Conservation (phyloP, 345 rosid species). For the Citrus maxima region DNA sequence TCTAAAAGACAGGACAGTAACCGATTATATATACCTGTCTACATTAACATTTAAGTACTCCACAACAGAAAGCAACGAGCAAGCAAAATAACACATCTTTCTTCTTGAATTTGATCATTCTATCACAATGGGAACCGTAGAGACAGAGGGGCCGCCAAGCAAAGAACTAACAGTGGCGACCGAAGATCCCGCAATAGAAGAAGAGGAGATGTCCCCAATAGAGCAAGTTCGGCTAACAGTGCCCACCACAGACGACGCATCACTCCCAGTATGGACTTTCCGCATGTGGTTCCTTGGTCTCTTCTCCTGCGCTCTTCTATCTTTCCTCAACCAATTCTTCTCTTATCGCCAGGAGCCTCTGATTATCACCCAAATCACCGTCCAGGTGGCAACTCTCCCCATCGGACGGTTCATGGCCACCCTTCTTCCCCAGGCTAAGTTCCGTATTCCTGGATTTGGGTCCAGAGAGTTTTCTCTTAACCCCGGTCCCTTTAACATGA, state of each 20-base stretch:
- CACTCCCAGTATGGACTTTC: slow-evolving; percentile 33
- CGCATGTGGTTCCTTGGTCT: slow-evolving; percentile 33
- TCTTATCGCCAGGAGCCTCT: slow-evolving; percentile 28
- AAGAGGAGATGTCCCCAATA: slow-evolving; percentile 18
- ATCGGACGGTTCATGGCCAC: slow-evolving; percentile 41
- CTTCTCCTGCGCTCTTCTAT: slow-evolving; percentile 22
- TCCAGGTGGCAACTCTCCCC: slow-evolving; percentile 34
- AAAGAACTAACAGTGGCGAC: neutral
- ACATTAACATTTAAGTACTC: neutral
- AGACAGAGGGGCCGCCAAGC: slow-evolving; percentile 7
- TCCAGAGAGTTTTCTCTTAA: slow-evolving; percentile 27
- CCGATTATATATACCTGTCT: too few species aligned
- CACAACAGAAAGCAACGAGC: neutral
- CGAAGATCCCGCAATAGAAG: neutral
- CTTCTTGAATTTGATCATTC: neutral
- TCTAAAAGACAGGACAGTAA: too few species aligned
- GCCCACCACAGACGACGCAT: slow-evolving; percentile 19
- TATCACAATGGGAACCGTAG: slow-evolving; percentile 16
- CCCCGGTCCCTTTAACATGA: slow-evolving; percentile 37
- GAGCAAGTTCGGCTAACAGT: slow-evolving; percentile 30
- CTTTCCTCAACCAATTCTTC: slow-evolving; percentile 31
- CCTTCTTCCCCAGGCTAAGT: slow-evolving; percentile 23
- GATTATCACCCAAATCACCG: slow-evolving; percentile 23
- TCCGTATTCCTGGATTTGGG: slow-evolving; percentile 29
- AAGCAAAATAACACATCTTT: too few species aligned